Conservation (phyloP, 1,284 basidiomycete genomes). For the Athelia psychrophila region DNA sequence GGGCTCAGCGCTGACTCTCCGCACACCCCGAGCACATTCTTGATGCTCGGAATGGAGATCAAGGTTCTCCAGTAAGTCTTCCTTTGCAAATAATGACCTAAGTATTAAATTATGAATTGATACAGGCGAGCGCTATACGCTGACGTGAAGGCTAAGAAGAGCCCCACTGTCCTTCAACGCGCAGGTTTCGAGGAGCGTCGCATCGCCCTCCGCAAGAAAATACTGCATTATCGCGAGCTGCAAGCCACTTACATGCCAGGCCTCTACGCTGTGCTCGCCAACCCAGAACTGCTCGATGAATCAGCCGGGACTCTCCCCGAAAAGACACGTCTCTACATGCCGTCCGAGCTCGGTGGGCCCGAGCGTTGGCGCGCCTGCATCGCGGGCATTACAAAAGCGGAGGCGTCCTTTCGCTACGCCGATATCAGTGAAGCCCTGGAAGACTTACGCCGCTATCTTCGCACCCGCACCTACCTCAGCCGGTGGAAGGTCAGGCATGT, state of each 20-base stretch:
- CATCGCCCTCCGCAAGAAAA: not conserved
- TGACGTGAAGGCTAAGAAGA: not conserved
- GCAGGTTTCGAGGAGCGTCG: not conserved
- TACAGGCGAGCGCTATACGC: not conserved
- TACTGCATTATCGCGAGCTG: not conserved
- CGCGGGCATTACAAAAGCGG: not conserved
- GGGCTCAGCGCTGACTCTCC: not conserved
- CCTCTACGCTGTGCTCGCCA: not conserved
- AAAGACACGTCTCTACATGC: not conserved
- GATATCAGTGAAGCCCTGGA: not conserved
- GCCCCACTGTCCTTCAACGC: not conserved
- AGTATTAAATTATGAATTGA: not conserved
- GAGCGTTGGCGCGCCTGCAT: not conserved
- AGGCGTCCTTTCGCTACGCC: not conserved
- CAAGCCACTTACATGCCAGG: not conserved
- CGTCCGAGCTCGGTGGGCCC: not conserved
- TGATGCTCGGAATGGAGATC: slow-evolving; percentile 1
- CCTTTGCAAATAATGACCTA: not conserved
- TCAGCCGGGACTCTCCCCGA: slow-evolving; percentile 4
- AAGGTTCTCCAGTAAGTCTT: slow-evolving; percentile 10
- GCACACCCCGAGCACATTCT: slow-evolving; percentile 7
- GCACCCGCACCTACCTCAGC: not conserved
- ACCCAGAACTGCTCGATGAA: not conserved
- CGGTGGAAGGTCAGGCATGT: slow-evolving; percentile 2
- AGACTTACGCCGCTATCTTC: not conserved